These are phyloP conservation scores for Boletellus sp. DNA, from an alignment of 768 basidiomycete species.

Conservation along the genomic window DNA sequence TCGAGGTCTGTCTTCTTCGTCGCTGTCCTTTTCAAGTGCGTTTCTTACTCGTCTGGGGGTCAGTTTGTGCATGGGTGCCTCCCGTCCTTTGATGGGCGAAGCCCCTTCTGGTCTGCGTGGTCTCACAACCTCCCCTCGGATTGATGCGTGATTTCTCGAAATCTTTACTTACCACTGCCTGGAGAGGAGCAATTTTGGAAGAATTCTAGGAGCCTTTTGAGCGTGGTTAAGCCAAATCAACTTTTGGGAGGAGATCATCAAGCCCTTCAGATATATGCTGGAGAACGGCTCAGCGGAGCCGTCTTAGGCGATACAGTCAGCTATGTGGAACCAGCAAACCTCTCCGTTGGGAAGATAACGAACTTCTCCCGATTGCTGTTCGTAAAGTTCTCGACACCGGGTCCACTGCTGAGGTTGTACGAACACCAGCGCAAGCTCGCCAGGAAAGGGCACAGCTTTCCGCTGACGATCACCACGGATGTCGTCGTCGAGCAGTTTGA, in stretches of 20 bases:
- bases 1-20: neutral
- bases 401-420: slow-evolving; percentile 11
- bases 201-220: neutral
- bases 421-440: slow-evolving; percentile 12
- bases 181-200: slow-evolving; percentile 1
- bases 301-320: neutral
- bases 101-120: slow-evolving; percentile 17
- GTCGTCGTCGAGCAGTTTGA: slow-evolving; percentile 9
- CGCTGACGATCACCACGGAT: slow-evolving; percentile 16
- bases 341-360: slow-evolving; percentile 13
- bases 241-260: slow-evolving; percentile 5
- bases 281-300: neutral
- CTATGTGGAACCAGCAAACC: slow-evolving; percentile 2
- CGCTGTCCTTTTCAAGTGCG: neutral
- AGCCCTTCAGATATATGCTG: slow-evolving; percentile 4
- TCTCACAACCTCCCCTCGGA: slow-evolving; percentile 4
- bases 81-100: slow-evolving; percentile 19
- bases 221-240: neutral
- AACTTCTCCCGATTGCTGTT: slow-evolving; percentile 6
- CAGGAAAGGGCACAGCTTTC: slow-evolving; percentile 6
- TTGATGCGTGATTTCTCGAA: slow-evolving; percentile 15
- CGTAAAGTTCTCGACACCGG: slow-evolving; percentile 17
- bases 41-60: neutral
- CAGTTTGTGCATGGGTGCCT: slow-evolving; percentile 15
- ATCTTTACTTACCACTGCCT: slow-evolving; percentile 1